Evolutionary conservation across 129 eudicot species (phyloP), one percentile per base, ranked within the genome.

Genomic region (Ambrosia trifida): DNA sequence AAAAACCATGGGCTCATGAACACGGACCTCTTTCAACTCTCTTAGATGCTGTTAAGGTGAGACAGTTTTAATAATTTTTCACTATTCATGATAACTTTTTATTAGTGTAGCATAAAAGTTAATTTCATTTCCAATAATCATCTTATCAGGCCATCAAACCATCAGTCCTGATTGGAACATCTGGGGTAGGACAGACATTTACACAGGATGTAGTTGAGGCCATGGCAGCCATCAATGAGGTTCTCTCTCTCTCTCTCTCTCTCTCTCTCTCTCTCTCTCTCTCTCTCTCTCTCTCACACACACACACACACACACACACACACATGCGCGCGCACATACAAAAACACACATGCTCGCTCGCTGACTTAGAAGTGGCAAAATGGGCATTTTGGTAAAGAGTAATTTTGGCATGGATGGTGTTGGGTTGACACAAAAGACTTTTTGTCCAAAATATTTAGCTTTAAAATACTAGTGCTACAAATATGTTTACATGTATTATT

Each of bases 1-100:
- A 93, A 83, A 74, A 89, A 82, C 91, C 96, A 53, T 93, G 98
- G 98, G 98, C 98, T 65, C 98, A 93, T 82, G 96, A 89, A 38
- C 85, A 80, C 47, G 95, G 83, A 66, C 92, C 96, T 72, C 75
- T 82, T 46, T 45, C 72, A 49, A 83, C 85, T 80, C 98, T 93
- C 54, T 38, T 87, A 20, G 95, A 90, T 72, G 90, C 95, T 18
- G 95, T 93, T 77, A 89, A 89, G 96, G 98, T 93, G 35, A 11
- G 79, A 41, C 47, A 54, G 52, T 33, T 46, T 44, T 16, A 32
- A 10, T 31, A 28, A 44, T 30, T 17, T 44, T 50, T 41, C 5
- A 58, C 64, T 3, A 20, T 57, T 28, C 63, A 28, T 57, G 38
- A 79, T 60, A 7, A 13, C 11, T 58, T 30, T 41, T 11, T 28